A percentile compares a stretch with the other conserved stretches of the same genome.
Evolutionary conservation across 2,329 filamentous ascomycete species (phyloP).

Genomic region (Penicillium nordicum): DNA sequence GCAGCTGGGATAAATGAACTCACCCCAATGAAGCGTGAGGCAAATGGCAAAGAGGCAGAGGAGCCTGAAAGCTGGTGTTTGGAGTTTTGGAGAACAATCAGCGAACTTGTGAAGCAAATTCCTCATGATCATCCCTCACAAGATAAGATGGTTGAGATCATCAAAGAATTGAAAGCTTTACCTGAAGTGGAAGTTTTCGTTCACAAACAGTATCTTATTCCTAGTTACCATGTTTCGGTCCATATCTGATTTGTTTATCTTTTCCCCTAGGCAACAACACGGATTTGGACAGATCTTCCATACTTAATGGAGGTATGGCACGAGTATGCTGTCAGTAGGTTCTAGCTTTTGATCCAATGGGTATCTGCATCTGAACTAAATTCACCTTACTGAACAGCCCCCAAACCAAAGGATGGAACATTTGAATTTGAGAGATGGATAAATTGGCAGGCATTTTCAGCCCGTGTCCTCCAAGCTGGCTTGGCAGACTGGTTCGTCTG

Average conservation of each 20-base stretch:
- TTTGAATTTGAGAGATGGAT: not conserved
- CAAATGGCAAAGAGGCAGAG: not conserved
- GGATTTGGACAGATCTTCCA: not conserved
- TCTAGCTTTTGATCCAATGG: not conserved
- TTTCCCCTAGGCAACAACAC: not conserved
- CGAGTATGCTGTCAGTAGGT: not conserved
- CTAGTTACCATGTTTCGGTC: not conserved
- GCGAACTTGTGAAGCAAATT: not conserved
- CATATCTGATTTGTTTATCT: not conserved
- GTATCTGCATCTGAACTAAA: not conserved
- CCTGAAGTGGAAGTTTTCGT: not conserved
- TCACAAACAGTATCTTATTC: not conserved
- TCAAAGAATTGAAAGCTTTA: not conserved
- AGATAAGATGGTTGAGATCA: not conserved
- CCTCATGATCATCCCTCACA: not conserved
- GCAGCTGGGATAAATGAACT: not conserved
- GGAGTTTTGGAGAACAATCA: not conserved
- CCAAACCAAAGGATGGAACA: not conserved
- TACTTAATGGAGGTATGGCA: not conserved
- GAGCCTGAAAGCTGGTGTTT: not conserved
- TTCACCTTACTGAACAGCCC: not conserved
- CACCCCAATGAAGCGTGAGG: not conserved
- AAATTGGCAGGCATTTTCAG: conserved; percentile 2
- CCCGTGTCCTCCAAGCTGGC: not conserved
- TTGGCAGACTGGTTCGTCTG: not conserved